Evolutionary conservation across 2,329 filamentous ascomycete genomes (phyloP).

Genomic region (Cladosporium colombiae): DNA sequence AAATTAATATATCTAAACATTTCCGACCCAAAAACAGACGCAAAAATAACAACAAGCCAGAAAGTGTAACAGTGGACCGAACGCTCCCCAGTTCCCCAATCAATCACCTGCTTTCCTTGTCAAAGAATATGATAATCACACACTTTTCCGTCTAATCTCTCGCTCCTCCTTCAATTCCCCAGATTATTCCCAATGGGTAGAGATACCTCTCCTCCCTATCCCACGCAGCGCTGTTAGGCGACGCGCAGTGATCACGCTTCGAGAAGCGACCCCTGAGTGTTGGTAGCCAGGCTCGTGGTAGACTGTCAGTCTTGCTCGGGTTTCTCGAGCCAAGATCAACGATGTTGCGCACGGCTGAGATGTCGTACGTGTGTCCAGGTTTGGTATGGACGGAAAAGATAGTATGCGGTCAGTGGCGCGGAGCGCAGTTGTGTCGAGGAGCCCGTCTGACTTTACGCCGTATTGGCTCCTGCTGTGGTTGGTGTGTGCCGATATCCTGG

Average conservation of each 20-base stretch:
- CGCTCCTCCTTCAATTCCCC: not conserved
- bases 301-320: not conserved
- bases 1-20: not conserved
- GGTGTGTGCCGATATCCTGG: conserved; percentile 23
- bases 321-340: not conserved
- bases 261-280: not conserved
- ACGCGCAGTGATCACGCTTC: conserved; percentile 1
- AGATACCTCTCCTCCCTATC: not conserved
- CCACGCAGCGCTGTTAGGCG: not conserved
- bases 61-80: not conserved
- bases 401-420: conserved; percentile 28
- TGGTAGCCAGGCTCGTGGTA: not conserved
- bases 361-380: not conserved
- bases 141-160: not conserved
- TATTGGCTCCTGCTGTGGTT: conserved; percentile 21
- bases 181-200: not conserved
- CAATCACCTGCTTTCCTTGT: not conserved
- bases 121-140: not conserved
- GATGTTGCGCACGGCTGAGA: not conserved
- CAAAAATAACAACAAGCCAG: not conserved
- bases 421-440: conserved; percentile 8
- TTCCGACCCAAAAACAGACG: not conserved
- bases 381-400: conserved; percentile 20
- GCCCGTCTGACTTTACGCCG: conserved; percentile 23
- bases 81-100: not conserved